Base-by-base conservation (phyloP, 192 early-diverging fungal genomes). In the Allomyces macrogynus region DNA sequence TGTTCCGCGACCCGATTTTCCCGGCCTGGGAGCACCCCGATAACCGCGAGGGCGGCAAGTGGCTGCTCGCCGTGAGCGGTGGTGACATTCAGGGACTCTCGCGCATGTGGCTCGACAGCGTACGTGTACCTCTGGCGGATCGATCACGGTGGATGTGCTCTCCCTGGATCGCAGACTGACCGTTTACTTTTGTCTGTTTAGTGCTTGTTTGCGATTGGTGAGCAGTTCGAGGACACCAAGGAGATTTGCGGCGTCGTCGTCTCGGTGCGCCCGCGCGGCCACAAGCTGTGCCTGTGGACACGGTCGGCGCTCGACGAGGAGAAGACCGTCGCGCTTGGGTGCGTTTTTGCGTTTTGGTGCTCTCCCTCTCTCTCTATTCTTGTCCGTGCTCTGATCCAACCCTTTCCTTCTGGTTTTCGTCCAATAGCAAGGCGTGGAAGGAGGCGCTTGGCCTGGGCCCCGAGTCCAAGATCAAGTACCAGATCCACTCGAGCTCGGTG, bases 11-110 rank as follows among this genome's bases (percentile, higher is more conserved):
- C 62, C 92, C 91, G 23, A 77, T 95, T 65, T 81, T 84, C 72
- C 95, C 93, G 10, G 85, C 86, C 83, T 95, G 95, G 93, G 95
- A 98, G 76, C 93, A 98, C 69, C 74, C 84, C 12, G 82, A 76
- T 49, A 98, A 98, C 81, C 80, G 75, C 57, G 76, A 91, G 40
- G 93, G 95, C 66, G 93, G 93, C 43, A 93, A 92, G 73, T 95
- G 92, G 89, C 82, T 84, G 63, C 77, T 88, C 64, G 76, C 81
- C 65, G 73, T 92, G 63, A 81, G 81, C 62, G 80, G 86, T 68
- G 86, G 85, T 67, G 79, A 82, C 23, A 84, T 78, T 65, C 81
- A 80, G 62, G 86, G 86, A 16, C 82, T 91, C 67, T 89, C 94
- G 73, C 78, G 81, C 49, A 75, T 81, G 65, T 98, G 92, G 93